phyloP scores from a whole-genome alignment of 768 basidiomycete species.

The Termitomyces sp. region DNA sequence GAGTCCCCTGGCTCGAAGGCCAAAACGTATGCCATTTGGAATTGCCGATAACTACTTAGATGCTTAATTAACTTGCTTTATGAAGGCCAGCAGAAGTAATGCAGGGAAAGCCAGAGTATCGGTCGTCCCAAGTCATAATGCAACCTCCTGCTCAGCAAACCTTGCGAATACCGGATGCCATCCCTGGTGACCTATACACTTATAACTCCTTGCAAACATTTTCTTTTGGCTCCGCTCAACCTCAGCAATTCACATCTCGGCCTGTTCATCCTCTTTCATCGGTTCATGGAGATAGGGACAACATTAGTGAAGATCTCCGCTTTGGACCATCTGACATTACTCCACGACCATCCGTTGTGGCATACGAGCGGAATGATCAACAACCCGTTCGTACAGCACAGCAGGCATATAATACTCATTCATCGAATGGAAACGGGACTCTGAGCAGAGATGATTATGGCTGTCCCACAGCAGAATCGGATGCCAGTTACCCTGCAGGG shows the following conservation, averaged over 20 bases:
- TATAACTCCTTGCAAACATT: conserved; percentile 41
- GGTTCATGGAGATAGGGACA: conserved; percentile 26
- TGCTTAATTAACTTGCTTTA: neutral
- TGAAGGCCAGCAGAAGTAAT: conserved; percentile 10
- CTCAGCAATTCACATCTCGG: conserved; percentile 23
- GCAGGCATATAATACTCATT: conserved; percentile 3
- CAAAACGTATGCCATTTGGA: conserved; percentile 6
- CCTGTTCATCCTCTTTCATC: conserved; percentile 33
- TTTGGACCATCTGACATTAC: conserved; percentile 35
- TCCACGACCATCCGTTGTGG: conserved; percentile 44
- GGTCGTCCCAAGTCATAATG: neutral
- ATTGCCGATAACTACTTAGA: neutral
- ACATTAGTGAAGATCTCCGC: conserved; percentile 28
- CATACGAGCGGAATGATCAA: conserved; percentile 16
- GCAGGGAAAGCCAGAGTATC: conserved; percentile 8
- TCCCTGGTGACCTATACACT: conserved; percentile 28
- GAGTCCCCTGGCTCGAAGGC: neutral
- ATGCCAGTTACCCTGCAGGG: conserved; percentile 44
- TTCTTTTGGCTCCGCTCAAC: conserved; percentile 39
- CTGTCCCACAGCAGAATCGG: conserved; percentile 19
- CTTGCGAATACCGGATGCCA: conserved; percentile 7
- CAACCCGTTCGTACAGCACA: conserved; percentile 29
- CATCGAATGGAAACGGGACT: conserved; percentile 2
- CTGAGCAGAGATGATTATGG: conserved; percentile 8
- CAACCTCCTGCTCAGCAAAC: conserved; percentile 2